Evolutionary conservation across 371 early-diverging fungal genomes (phyloP).

Genomic region (Mortierella polycephala): DNA sequence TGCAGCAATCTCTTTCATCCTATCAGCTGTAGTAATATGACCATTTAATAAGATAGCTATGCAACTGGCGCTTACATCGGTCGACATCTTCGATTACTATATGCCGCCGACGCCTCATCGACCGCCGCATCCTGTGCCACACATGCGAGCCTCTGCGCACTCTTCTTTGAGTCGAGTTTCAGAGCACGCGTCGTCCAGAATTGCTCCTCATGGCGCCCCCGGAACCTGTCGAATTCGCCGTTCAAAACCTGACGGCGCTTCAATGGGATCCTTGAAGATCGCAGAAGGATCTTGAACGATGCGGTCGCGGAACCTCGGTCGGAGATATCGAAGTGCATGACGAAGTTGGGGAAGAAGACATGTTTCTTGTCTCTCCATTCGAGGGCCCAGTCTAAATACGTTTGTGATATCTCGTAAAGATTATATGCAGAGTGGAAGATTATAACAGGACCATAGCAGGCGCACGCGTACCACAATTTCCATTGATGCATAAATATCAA

Average conservation of each 20-base stretch:
- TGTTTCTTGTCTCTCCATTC: conserved; percentile 15
- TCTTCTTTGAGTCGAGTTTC: conserved; percentile 7
- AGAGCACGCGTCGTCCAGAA: conserved; percentile 21
- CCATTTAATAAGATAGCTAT: conserved; percentile 2
- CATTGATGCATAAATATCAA: conserved; percentile 15
- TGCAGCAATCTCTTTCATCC: conserved; percentile 12
- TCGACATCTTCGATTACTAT: conserved; percentile 20
- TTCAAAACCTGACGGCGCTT: conserved; percentile 10
- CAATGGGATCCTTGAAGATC: conserved; percentile 5
- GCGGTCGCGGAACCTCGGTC: conserved; percentile 17
- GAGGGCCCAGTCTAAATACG: conserved; percentile 10
- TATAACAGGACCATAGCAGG: conserved; percentile 1
- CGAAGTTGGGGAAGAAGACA: conserved; percentile 21
- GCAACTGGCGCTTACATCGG: not conserved
- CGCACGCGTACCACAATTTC: conserved; percentile 3
- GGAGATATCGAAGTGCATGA: conserved; percentile 7
- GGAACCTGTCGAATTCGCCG: conserved; percentile 7
- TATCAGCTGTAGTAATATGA: conserved; percentile 17
- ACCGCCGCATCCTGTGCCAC: conserved; percentile 26
- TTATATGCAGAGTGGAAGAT: conserved; percentile 4
- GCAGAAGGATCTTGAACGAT: conserved; percentile 7
- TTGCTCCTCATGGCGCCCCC: conserved; percentile 12
- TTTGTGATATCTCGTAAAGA: not conserved
- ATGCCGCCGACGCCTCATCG: conserved; percentile 23
- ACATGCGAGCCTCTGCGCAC: conserved; percentile 16